Evolutionary conservation across 73 alveolate genomes (phyloP).

Genomic region (Paramecium octaurelia): DNA sequence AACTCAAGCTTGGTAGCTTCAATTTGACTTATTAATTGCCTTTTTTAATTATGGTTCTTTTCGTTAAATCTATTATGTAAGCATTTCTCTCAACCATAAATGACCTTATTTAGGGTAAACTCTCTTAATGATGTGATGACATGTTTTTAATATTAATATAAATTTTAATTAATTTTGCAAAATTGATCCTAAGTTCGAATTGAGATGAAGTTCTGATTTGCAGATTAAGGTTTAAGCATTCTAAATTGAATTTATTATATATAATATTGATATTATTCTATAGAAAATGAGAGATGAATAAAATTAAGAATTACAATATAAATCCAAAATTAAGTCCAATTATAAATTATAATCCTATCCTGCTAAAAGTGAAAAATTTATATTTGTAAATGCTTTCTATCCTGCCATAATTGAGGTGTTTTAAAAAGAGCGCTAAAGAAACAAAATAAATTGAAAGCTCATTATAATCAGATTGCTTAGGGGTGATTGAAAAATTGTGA

Average conservation of each 20-base stretch:
- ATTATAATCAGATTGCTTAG: too few relatives aligned
- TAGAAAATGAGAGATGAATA: background rate
- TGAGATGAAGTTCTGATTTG: background rate
- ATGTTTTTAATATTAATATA: background rate
- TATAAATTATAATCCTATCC: too few relatives aligned
- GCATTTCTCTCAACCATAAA: slow-evolving; percentile 31
- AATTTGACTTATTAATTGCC: background rate
- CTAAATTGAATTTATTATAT: background rate
- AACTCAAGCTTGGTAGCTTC: background rate
- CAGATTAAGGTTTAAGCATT: background rate
- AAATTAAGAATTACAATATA: background rate
- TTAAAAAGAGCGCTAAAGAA: too few relatives aligned
- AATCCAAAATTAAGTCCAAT: too few relatives aligned
- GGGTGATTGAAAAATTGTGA: background rate
- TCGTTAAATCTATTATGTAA: background rate
- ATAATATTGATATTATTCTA: background rate
- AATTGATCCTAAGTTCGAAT: background rate
- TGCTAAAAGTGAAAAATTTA: too few relatives aligned
- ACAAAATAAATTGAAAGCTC: too few relatives aligned
- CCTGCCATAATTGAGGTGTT: too few relatives aligned
- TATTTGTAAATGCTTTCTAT: too few relatives aligned
- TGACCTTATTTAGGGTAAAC: background rate
- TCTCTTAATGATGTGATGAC: background rate
- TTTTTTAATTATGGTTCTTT: background rate
- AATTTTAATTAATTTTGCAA: background rate